Base-by-base conservation (phyloP, 2,329 filamentous ascomycete species). In the Aspergillus hiratsukae region DNA sequence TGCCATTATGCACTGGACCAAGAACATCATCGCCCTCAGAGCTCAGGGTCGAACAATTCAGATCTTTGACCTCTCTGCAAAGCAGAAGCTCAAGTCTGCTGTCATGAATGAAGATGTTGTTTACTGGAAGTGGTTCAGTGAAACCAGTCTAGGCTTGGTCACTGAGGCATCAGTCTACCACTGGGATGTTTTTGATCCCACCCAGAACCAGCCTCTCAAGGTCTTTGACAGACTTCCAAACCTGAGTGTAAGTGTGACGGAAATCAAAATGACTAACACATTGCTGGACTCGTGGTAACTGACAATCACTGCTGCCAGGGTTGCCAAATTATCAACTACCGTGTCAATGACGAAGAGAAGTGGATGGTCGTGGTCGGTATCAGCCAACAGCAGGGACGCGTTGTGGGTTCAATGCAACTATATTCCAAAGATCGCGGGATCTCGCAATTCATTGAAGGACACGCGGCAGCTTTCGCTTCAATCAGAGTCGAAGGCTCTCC, bases 251-350 rank as follows among this genome's bases (percentile, higher is more conserved):
- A 65, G 88, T 80, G 41, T 3, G 21, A 23, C 35, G 8, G 1
- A 45, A 17, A 23, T 25, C 11, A 7, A 23, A 11, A 11, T 3
- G 43, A 5, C 21, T 7, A 37, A 37, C 43, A 3, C 43, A 25
- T 46, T 25, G 11, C 11, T 46, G 11, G 21, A 25, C 21, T 23
- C 11, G 23, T 46, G 11, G 21, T 21, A 31, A 29, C 53, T 61
- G 35, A 60, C 51, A 48, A 19, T 53, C 49, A 29, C 19, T 58
- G 27, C 37, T 54, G 68, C 11, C 25, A 95, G 90, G 89, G 88
- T 64, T 95, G 91, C 77, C 94, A 99, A 85, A 99, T 99, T 76
- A 99, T 99, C 84, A 99, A 97, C 80, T 99, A 99, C 79, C 91
- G 93, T 66, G 90, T 95, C 66, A 97, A 93, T 75, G 86, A 87